Conservation (phyloP, 805 yeast species). For the Candida khao-thaluensis region DNA sequence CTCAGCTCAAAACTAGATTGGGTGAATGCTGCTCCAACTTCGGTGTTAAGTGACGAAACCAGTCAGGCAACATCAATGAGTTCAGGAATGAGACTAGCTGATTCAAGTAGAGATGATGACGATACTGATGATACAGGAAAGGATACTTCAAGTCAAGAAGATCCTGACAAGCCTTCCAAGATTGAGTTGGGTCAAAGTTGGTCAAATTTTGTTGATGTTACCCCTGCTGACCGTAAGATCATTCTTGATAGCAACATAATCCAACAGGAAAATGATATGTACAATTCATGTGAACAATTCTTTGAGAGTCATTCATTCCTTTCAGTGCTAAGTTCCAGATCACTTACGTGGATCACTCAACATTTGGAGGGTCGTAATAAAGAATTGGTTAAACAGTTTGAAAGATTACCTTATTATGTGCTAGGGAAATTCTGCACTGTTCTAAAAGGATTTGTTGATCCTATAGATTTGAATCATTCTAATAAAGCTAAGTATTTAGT, state of each 20-base stretch:
- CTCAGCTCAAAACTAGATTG: conserved; percentile 22
- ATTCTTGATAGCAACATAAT: conserved; percentile 1
- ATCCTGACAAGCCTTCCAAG: background rate
- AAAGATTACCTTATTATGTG: conserved; percentile 28
- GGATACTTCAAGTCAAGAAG: background rate
- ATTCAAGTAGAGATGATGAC: conserved; percentile 1
- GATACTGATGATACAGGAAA: conserved; percentile 3
- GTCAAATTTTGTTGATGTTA: conserved; percentile 1
- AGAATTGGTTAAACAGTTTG: conserved; percentile 24
- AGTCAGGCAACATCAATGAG: background rate
- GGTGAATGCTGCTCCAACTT: background rate
- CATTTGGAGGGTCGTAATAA: conserved; percentile 23
- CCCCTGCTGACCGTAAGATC: background rate
- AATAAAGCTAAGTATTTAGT: conserved; percentile 20
- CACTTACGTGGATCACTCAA: conserved; percentile 31
- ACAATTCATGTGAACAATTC: conserved; percentile 20
- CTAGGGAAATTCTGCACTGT: conserved; percentile 18
- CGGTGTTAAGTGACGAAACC: background rate
- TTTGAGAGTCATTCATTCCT: conserved; percentile 38
- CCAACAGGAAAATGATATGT: conserved; percentile 3
- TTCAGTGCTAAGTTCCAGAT: conserved; percentile 33
- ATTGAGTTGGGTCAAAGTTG: background rate
- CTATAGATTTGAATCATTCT: conserved; percentile 23
- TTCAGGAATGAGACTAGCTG: background rate
- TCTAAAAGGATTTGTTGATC: conserved; percentile 30